These are phyloP conservation scores for Populus hybrid DNA, from an alignment of 441 rosid species.

Conservation along the genomic window DNA sequence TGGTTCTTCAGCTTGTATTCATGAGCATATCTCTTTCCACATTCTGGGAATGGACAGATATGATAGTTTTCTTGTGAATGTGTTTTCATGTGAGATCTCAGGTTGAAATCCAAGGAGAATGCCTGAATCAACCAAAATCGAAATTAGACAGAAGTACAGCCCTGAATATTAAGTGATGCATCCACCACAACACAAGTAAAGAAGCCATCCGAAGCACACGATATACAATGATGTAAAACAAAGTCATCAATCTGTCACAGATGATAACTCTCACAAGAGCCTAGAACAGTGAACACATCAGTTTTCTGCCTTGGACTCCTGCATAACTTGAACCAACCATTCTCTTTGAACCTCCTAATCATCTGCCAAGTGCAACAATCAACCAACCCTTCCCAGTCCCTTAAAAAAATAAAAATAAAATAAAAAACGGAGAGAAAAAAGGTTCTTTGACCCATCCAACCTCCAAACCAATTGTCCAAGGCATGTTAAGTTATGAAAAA, in stretches of 20 bases:
- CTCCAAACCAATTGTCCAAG: not conserved
- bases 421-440: not conserved
- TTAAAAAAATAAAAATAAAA: not conserved
- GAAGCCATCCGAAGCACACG: constrained; percentile 5
- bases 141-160: constrained; percentile 7
- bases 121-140: constrained; percentile 53
- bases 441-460: not conserved
- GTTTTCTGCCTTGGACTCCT: not conserved
- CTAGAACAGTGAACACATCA: not conserved
- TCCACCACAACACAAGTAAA: not conserved
- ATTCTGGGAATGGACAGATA: constrained; percentile 79
- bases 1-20: constrained; percentile 98
- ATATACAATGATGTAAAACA: not conserved
- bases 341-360: not conserved
- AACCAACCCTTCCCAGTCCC: not conserved
- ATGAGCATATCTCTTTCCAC: constrained; percentile 98
- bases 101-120: constrained; percentile 94
- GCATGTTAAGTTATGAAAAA: not conserved
- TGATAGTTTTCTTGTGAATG: constrained; percentile 98
- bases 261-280: not conserved
- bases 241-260: not conserved
- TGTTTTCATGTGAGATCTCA: constrained; percentile 96
- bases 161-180: not conserved
- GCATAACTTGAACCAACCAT: not conserved
- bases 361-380: not conserved